Evolutionary conservation across 331 rosid genomes (phyloP), one percentile per base, ranked within the genome.

Genomic region (Erythrophleum ivorense): DNA sequence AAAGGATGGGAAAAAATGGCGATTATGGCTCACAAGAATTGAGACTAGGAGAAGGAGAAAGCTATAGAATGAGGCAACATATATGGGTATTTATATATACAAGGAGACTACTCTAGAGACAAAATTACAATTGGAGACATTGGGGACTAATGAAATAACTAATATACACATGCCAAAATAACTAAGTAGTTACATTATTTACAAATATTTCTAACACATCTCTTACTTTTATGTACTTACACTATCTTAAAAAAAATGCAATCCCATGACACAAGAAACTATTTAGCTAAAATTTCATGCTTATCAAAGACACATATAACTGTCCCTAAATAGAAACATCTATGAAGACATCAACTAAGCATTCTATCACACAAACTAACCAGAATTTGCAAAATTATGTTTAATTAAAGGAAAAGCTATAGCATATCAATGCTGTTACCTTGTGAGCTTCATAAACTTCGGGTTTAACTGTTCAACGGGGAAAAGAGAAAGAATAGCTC

Each of bases 381-480:
- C 76, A 63, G 75, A 43, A 79, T 64, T 45, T 3, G 68, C 48
- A 75, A 65, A 64, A 76, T 48, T 48, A 6, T 65, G 66, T 40
- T 58, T 77, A 70, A 52, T 84, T 62, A 66, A 19, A 54, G 66
- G 31, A 59, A 45, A 80, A 55, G 24, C 68, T 77, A 13, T 65
- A 63, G 81, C 73, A 63, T 55, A 76, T 64, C 52, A 58, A 79
- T 73, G 81, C 58, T 62, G 65, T 79, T 86, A 95, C 99, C 97
- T 92, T 93, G 90, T 95, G 92, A 79, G 86, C 82, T 66, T 95
- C 95, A 81, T 89, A 93, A 73, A 81, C 87, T 88, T 88, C 94
- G 50, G 82, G 90, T n/a, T 83, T 77, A 85, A 96, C 99, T 95
- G 96, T 82, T 81, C 63, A 78, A 57, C 54, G 33, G 46, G 57